A percentile compares a stretch with the other conserved stretches of the same genome.
Evolutionary conservation across 768 basidiomycete species (phyloP).

Genomic region (Gautieria morchelliformis): DNA sequence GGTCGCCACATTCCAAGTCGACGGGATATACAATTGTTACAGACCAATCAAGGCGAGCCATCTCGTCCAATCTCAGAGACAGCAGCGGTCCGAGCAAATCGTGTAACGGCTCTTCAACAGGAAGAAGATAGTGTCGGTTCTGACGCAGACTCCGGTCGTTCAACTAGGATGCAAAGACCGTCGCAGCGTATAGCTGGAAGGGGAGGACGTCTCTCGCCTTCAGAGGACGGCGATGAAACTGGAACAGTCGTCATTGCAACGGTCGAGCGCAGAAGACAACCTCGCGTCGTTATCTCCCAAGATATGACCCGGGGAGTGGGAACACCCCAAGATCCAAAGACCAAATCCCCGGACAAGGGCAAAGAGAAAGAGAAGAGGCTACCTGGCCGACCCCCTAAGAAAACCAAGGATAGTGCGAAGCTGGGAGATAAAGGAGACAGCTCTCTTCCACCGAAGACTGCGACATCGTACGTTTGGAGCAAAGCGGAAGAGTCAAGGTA

Average conservation of each 20-base stretch:
- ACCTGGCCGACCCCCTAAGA: slow-evolving; percentile 5
- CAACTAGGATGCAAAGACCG: neutral
- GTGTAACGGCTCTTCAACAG: neutral
- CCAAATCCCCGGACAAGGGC: neutral
- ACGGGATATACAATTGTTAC: neutral
- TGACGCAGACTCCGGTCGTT: neutral
- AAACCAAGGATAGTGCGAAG: neutral
- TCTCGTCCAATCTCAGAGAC: slow-evolving; percentile 16
- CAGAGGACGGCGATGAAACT: neutral
- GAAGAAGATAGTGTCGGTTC: neutral
- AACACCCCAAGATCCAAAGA: neutral
- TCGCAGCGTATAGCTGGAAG: neutral
- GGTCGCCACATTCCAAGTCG: slow-evolving; percentile 4
- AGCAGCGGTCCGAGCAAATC: slow-evolving; percentile 9
- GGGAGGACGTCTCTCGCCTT: neutral
- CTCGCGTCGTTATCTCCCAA: neutral
- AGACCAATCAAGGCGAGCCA: neutral
- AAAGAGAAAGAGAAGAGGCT: slow-evolving; percentile 7
- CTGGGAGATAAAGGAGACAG: neutral
- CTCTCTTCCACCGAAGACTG: neutral
- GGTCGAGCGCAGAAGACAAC: slow-evolving; percentile 14
- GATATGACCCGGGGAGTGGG: neutral
- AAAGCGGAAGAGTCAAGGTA: slow-evolving; percentile 5
- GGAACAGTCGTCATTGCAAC: slow-evolving; percentile 10
- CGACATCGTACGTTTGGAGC: slow-evolving; percentile 7